Base-by-base conservation (phyloP, 768 basidiomycete genomes). In the Mycena kentingensis region DNA sequence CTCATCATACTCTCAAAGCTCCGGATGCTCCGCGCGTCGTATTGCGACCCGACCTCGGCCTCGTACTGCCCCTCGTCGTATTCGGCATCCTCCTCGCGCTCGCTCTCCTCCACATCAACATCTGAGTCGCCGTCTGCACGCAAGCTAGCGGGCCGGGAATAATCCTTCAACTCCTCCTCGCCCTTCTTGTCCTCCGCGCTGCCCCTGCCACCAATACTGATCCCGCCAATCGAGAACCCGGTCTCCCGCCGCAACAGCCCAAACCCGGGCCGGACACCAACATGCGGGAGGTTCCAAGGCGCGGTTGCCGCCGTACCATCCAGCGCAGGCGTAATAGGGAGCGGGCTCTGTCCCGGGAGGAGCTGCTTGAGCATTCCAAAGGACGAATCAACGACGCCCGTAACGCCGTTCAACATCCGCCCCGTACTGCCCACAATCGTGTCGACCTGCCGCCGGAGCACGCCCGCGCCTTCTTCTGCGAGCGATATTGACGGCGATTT, bases 1-100 rank as follows among this genome's bases (percentile, higher is more conserved):
- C 77, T 84, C 77, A 92, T 73, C 91, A 92, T 93, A 58, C 82
- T 93, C 73, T 86, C 87, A 63, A 95, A 93, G 65, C 92, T 94
- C 58, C 83, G 73, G 47, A 94, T 88, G 60, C 91, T 93, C 70
- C 87, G 76, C 36, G 82, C 61, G 67, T 92, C 91, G 51, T 76
- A 70, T 39, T 60, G 65, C 44, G 58, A 51, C 5, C 51, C 47
- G 3, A 26, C 70, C 59, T 52, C 73, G 64, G 38, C 74, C 21
- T 67, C 70, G 12, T 71, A 65, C 4, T 71, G 67, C 21, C 65
- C 71, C 2, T 67, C 67, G 3, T 67, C 72, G 18, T 75, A 77
- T 4, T 70, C 76, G 4, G 69, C 74, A 4, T 67, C 71, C 1
- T 63, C 67, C 18, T 51, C 72, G 57, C 15, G 60, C 47, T 42